These are phyloP conservation scores for Saraca asoca DNA, from an alignment of 331 rosid species.

Conservation along the genomic window DNA sequence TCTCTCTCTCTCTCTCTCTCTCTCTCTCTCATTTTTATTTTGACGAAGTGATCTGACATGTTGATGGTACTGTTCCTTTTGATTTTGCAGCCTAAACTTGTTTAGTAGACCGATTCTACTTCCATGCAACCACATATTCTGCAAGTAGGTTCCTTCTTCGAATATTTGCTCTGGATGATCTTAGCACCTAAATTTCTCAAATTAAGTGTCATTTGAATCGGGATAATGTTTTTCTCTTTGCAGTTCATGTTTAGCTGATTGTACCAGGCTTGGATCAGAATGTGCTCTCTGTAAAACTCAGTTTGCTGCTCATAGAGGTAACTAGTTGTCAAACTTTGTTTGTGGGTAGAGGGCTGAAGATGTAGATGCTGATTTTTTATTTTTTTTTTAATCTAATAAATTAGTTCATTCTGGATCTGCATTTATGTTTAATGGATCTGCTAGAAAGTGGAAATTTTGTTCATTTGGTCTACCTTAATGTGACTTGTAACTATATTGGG, in stretches of 20 bases:
- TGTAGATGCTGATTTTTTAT: not conserved
- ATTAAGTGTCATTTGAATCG: not conserved
- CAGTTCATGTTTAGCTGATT: slow-evolving; percentile 58
- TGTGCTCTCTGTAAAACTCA: slow-evolving; percentile 67
- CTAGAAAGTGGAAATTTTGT: not conserved
- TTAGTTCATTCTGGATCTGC: no score
- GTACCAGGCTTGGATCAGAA: slow-evolving; percentile 38
- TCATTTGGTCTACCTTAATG: not conserved
- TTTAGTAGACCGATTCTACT: slow-evolving; percentile 64
- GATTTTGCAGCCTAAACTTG: slow-evolving; percentile 60
- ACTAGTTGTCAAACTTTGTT: not conserved
- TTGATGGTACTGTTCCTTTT: slow-evolving; percentile 22
- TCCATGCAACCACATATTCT: slow-evolving; percentile 84
- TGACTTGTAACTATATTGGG: no score
- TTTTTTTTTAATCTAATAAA: not conserved
- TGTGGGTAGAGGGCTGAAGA: not conserved
- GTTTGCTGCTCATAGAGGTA: slow-evolving; percentile 54
- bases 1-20: no score
- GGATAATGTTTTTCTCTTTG: not conserved
- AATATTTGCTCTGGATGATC: not conserved
- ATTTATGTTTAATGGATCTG: not conserved
- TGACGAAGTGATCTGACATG: not conserved
- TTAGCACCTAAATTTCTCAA: not conserved
- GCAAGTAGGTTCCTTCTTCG: slow-evolving; percentile 55
- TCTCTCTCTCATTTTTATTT: not conserved